These are phyloP conservation scores for Pichia sp. DNA, from an alignment of 1,139 yeast genomes.

Conservation along the genomic window DNA sequence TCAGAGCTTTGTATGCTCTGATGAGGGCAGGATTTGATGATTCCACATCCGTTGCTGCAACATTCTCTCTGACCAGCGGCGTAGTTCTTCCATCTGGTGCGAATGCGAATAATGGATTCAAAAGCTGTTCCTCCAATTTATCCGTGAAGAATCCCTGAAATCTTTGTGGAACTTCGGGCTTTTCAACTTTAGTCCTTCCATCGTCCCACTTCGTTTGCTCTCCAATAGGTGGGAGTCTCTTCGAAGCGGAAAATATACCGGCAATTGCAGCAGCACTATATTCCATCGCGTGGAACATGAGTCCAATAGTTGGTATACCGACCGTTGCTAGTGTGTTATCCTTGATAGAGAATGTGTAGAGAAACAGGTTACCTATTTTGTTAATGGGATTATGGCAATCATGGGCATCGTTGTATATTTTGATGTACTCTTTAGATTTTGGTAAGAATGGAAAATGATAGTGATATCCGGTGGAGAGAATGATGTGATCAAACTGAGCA, in stretches of 20 bases:
- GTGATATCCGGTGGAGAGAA: constrained; percentile 43
- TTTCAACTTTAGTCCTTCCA: constrained; percentile 11
- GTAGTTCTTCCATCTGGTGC: constrained; percentile 11
- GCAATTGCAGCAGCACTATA: constrained; percentile 41
- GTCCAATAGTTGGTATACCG: constrained; percentile 35
- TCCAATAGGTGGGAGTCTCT: constrained; percentile 20
- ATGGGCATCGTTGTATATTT: constrained; percentile 8
- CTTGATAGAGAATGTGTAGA: constrained; percentile 33
- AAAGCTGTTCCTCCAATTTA: constrained; percentile 11
- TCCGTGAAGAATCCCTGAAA: constrained; percentile 13
- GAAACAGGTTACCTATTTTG: constrained; percentile 30
- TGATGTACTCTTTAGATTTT: constrained; percentile 11
- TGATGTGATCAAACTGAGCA: constrained; percentile 31
- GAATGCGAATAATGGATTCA: constrained; percentile 15
- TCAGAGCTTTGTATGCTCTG: constrained; percentile 11
- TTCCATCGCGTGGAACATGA: constrained; percentile 39
- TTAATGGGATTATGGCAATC: constrained; percentile 13
- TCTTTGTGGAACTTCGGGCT: constrained; percentile 16
- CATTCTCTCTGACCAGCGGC: constrained; percentile 10
- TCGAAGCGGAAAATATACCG: constrained; percentile 37
- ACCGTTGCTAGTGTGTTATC: constrained; percentile 39
- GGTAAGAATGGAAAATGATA: constrained; percentile 34
- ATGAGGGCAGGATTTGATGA: constrained; percentile 11
- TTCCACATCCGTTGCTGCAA: constrained; percentile 9
- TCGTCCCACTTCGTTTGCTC: constrained; percentile 23